Conservation (phyloP, 2,329 filamentous ascomycete genomes). For the Penicillium expansum region DNA sequence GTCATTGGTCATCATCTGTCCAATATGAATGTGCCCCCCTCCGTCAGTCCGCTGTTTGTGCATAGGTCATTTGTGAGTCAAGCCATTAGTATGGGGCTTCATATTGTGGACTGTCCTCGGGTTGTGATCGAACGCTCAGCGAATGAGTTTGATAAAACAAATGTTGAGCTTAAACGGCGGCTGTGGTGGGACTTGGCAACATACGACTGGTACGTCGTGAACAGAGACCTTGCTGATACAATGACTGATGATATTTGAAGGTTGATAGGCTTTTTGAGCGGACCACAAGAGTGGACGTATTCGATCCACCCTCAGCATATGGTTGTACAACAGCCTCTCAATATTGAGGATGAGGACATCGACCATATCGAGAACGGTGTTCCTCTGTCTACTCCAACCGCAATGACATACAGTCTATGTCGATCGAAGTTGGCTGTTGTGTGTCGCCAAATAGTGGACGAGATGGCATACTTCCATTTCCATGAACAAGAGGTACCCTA, state of each 20-base stretch:
- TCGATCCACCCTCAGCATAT: constrained; percentile 43
- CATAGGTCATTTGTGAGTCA: constrained; percentile 28
- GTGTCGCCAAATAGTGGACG: constrained; percentile 44
- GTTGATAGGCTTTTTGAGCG: constrained; percentile 42
- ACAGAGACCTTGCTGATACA: neutral
- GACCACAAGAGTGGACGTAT: constrained; percentile 47
- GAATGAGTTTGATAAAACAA: constrained; percentile 20
- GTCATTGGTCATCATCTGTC: constrained; percentile 32
- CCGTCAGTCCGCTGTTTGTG: constrained; percentile 26
- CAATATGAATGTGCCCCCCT: constrained; percentile 23
- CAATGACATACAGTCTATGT: constrained; percentile 47
- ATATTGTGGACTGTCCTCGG: constrained; percentile 32
- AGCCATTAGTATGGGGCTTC: constrained; percentile 37
- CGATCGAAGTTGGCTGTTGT: constrained; percentile 43
- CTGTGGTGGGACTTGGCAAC: constrained; percentile 46
- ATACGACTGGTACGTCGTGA: constrained; percentile 42
- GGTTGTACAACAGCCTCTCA: constrained; percentile 41
- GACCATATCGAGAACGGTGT: constrained; percentile 15
- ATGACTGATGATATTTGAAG: constrained; percentile 18
- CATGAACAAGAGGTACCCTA: constrained; percentile 33
- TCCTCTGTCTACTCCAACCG: constrained; percentile 40
- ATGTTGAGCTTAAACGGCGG: constrained; percentile 41
- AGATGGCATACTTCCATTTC: constrained; percentile 27
- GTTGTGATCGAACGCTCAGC: constrained; percentile 16
- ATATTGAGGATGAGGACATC: constrained; percentile 44